Base-by-base conservation (phyloP, 2,329 filamentous ascomycete genomes). In the Paraphoma chrysanthemicola region DNA sequence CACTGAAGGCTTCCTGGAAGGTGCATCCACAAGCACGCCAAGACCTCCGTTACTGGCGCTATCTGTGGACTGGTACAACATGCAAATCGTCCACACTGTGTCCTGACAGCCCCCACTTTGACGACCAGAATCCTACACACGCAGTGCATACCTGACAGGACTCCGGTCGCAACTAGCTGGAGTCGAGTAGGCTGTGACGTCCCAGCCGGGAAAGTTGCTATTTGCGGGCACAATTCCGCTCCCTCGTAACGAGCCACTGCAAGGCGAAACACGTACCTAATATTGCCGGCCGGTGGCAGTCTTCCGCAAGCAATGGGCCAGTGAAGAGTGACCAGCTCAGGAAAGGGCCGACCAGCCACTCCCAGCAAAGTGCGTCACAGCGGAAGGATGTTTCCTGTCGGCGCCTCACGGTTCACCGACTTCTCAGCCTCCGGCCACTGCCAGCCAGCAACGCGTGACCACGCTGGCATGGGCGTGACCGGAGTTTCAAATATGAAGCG, bases 401-500 rank as follows among this genome's bases (percentile, higher is more conserved):
- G 42, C 49, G 50, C 31, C 42, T 36, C 23, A 23, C 23, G 23
- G 23, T 23, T 52, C 42, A 52, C 50, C 50, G 50, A 46, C 50
- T 52, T 52, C 41, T 44, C 53, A 56, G 48, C 44, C 36, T 48
- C 57, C 44, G 48, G 51, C 16, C 52, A 14, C 47, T 49, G 29
- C 28, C 14, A n/a, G 43, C 42, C 43, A 42, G 43, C 31, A 42
- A 42, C 28, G 53, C 45, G 30, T 46, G 30, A 45, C 42, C 31
- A 43, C 47, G 54, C 38, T 38, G 53, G 50, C 31, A 55, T 49
- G 30, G 44, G 11, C 52, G 52, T 60, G 53, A 62, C 57, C 48
- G 51, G 54, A 59, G 57, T 44, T 61, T 60, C 55, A 56, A 57
- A 62, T 60, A 57, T 53, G 55, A 33, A 29, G 29, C 39, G 56